Percentiles rank a stretch among this genome's conserved stretches.
Conservation (phyloP, 1,139 yeast species). For the Kodamaea fungicola region DNA sequence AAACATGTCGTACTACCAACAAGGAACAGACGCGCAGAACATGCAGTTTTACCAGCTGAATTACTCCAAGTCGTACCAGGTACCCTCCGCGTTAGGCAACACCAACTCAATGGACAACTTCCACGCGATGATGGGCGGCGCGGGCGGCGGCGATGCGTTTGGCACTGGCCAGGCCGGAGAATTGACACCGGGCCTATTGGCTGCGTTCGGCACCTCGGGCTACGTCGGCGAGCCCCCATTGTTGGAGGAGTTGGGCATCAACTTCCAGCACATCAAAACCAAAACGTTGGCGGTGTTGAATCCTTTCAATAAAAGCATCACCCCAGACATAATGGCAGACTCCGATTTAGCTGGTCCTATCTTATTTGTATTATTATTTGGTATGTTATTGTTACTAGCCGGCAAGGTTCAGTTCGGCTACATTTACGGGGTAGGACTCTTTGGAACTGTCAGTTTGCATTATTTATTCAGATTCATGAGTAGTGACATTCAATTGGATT, state of each 20-base stretch:
- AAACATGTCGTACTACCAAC: constrained; percentile 40
- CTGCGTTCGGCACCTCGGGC: constrained; percentile 92
- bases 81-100: constrained; percentile 25
- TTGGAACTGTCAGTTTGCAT: constrained; percentile 86
- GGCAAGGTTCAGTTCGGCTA: constrained; percentile 97
- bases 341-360: constrained; percentile 96
- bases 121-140: constrained; percentile 25
- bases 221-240: constrained; percentile 93
- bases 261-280: constrained; percentile 79
- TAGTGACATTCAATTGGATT: constrained; percentile 53
- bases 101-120: constrained; percentile 34
- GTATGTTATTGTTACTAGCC: constrained; percentile 73
- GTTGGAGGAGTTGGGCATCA: constrained; percentile 89
- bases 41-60: constrained; percentile 47
- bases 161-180: constrained; percentile 53
- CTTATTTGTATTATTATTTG: constrained; percentile 82
- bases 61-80: constrained; percentile 31
- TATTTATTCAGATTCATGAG: constrained; percentile 85
- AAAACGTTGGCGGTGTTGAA: constrained; percentile 87
- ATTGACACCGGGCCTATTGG: constrained; percentile 73
- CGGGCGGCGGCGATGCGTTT: constrained; percentile 29
- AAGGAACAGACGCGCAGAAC: constrained; percentile 33
- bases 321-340: constrained; percentile 80
- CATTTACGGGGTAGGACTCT: constrained; percentile 91
- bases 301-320: constrained; percentile 59